Evolutionary conservation across 2,329 filamentous ascomycete genomes (phyloP).

Genomic region (Cryphonectria nitschkei): DNA sequence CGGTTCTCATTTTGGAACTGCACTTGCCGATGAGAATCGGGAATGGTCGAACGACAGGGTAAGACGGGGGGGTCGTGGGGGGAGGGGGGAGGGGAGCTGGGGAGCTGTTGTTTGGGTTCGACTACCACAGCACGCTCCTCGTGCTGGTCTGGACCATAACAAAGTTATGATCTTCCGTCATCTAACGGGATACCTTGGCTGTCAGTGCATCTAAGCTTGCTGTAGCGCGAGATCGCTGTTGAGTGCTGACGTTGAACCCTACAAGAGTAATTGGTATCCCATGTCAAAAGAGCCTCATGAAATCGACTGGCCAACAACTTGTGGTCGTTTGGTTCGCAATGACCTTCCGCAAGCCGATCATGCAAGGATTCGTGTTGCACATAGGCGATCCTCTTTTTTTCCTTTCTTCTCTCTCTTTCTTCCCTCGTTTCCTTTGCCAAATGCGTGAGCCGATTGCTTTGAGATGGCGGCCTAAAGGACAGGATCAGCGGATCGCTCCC

Average conservation of each 20-base stretch:
- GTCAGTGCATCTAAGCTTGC: neutral
- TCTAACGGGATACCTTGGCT: neutral
- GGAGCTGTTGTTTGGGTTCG: neutral
- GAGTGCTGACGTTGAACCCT: neutral
- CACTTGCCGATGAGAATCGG: slow-evolving; percentile 19
- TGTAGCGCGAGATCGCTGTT: neutral
- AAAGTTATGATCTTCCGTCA: slow-evolving; percentile 13
- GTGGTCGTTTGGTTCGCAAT: neutral
- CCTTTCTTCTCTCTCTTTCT: neutral
- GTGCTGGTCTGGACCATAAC: neutral
- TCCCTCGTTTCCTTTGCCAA: neutral
- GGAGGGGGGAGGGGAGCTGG: no score
- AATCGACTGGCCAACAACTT: neutral
- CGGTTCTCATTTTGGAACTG: slow-evolving; percentile 1
- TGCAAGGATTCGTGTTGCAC: neutral
- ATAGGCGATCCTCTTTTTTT: neutral
- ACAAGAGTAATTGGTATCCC: neutral
- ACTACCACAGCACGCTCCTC: neutral
- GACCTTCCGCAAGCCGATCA: neutral
- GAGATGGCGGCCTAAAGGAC: neutral
- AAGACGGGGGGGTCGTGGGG: neutral
- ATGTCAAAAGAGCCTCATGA: neutral
- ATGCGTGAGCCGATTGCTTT: neutral
- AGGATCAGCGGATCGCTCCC: neutral
- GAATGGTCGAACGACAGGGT: slow-evolving; percentile 16